Evolutionary conservation across 805 yeast genomes (phyloP), one percentile per base, ranked within the genome.

Genomic region (Cyberlindnera subsufficiens): DNA sequence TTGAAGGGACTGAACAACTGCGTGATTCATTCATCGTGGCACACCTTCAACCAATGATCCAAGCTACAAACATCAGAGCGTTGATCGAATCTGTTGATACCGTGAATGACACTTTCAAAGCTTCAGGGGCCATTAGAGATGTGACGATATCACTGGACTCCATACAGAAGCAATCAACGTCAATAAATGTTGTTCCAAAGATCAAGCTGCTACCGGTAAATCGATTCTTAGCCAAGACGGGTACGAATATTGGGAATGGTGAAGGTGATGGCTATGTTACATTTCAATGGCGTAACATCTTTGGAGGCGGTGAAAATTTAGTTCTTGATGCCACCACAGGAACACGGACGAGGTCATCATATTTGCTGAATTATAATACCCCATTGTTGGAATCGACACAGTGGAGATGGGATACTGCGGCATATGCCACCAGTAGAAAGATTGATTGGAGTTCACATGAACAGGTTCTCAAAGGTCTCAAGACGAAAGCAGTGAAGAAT

Each of bases 191-290:
- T 3, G 54, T 55, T 6, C 66, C 70, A 15, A 54, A 48, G 15
- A 38, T 67, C 13, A 57, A 62, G 30, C 39, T 69, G 10, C 32
- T 50, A 5, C 90, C 91, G 0, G 75, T 75, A 4, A 87, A 87
- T 52, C 74, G 75, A 51, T 84, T 89, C 53, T 73, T 76, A 46
- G 90, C 95, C 41, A 86, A 85, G 54, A 86, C 97, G 1, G 99
- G 99, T 4, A 93, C 98, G 2, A 90, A 89, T 61, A 77, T 93
- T 7, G 98, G 98, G 2, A 91, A 93, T 58, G 96, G 96, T 29
- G 98, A 93, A 67, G 99, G 97, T 27, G 93, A 86, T 58, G 98
- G 97, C 1, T 89, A 90, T 57, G 72, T 88, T 37, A 82, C 86
- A 29, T 77, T 90, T 43, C 89, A 80, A 60, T 67, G 71, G 45